Evolutionary conservation across 768 basidiomycete genomes (phyloP), one percentile per base, ranked within the genome.

Genomic region (Candolleomyces eurysporus): DNA sequence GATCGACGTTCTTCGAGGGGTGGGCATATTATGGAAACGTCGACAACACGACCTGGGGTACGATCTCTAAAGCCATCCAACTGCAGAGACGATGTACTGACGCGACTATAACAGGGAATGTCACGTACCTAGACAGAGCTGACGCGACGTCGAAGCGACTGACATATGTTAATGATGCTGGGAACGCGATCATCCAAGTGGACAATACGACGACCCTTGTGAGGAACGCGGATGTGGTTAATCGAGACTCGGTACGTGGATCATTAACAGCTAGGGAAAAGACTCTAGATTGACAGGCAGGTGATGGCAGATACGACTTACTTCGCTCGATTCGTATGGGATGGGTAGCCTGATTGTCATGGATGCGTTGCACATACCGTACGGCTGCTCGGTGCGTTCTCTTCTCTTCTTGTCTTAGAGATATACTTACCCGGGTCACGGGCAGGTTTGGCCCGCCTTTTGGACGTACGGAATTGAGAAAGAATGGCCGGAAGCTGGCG

Each of bases 161-260:
- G 19, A 84, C 85, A 5, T 90, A 82, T 66, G 70, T 90, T 64
- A 87, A 89, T 63, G 66, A 66, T 48, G 79, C 79, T 1, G 86
- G 89, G 7, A 84, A 87, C 59, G 87, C 86, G 5, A 79, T 94
- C 63, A 76, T 94, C 53, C 85, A 81, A 66, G 91, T 93, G 6
- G 91, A 93, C 77, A 91, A 91, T 67, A 72, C 74, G 8, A 84
- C 84, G 40, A 56, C 54, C 11, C 78, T 79, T 49, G 81, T 91
- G 17, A 58, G 56, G 14, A 64, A 69, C 13, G 45, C 45, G 31
- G 48, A 63, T 1, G 49, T 70, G 26, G 68, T 75, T 13, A 63
- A 69, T 60, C 66, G 74, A 21, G 64, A 87, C 64, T 81, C 90
- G 31, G 90, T 91, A 62, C 60, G 77, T 78, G 39, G n/a, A 51